Base-by-base conservation (phyloP, 768 basidiomycete genomes). In the Psilocybe cubensis region DNA sequence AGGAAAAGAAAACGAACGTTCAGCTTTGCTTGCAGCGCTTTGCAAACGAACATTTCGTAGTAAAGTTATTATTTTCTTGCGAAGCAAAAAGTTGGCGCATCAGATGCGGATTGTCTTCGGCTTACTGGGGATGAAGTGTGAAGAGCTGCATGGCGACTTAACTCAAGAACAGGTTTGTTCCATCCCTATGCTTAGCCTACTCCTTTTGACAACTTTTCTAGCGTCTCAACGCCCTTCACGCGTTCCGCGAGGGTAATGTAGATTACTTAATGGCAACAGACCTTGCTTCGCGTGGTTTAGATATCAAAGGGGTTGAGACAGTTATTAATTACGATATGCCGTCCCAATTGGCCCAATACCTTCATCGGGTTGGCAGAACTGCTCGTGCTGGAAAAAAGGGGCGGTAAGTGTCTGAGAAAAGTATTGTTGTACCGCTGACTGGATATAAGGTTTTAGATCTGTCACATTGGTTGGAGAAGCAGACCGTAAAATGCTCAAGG, bases 321-420 rank as follows among this genome's bases (percentile, higher is more conserved):
- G 94, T 99, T 60, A 95, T 99, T 71, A 99, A 99, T 73, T 98
- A 96, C 69, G 97, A 99, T 70, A 97, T 98, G 96, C 97, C 97
- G 9, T 83, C 85, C 18, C 91, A 95, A 67, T 77, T 98, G 29
- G 86, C 92, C 7, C 94, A 95, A 66, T 99, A 99, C 74, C 83
- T 98, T 28, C 97, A 99, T 71, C 91, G 97, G 57, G 96, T 98
- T 21, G 97, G 97, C 64, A 84, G 97, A 69, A 99, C 97, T 47
- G 97, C 97, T 25, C 88, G 97, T 68, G 96, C 97, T 3, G 97
- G 97, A 4, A 84, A 83, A 63, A 89, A 88, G 68, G 97, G 97
- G 72, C 85, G 96, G 92, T 94, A 62, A 63, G 89, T 76, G 31
- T 18, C 6, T n/a, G 23, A 5, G n/a, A 38, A n/a, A 4, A 38